Base-by-base conservation (phyloP, 192 early-diverging fungal genomes). In the Gamsiella multidivaricata region DNA sequence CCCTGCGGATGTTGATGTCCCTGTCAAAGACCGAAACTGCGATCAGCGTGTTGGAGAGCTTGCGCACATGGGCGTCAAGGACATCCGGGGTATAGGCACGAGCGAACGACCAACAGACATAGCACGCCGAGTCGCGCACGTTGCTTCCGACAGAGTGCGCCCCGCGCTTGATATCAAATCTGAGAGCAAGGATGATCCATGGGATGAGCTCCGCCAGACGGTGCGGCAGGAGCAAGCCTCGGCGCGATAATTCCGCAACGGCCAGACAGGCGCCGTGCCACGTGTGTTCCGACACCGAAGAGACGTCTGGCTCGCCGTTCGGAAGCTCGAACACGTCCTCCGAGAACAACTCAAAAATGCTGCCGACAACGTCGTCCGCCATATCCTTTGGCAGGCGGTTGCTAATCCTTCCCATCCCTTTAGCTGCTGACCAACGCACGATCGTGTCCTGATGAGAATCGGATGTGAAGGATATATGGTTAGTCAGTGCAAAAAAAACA, bases 21-120 rank as follows among this genome's bases (percentile, higher is more conserved):
- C 97, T 91, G 82, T 99, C 97, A 81, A 94, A 94, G 5, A 93
- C 85, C 0, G 93, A 91, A 15, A 92, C 90, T 0, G 90, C 89
- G 22, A 96, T 88, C 17, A 99, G 78, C n/a, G 82, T 85, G 22
- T 87, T 88, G 1, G 96, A 92, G 63, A 98, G 69, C 23, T 86
- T 71, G 5, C 78, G 31, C 15, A 91, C 87, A 83, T 90, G 86
- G 5, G 88, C 84, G 26, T 79, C 81, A 47, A 98, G 65, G 15
- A 95, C 82, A 0, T 87, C 80, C 2, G 90, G 87, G 22, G 91
- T 90, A 69, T 97, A 94, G 0, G 95, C 93, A 29, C 97, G 87
- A 25, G 96, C 96, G 80, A 99, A 96, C 26, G 96, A 95, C 97
- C 97, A 99, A 76, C 93, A 92, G 12, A 97, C 95, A 82, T 99